These are phyloP conservation scores for Ceratocystis diversiconidia DNA, from an alignment of 2,329 filamentous ascomycete genomes.

Conservation along the genomic window DNA sequence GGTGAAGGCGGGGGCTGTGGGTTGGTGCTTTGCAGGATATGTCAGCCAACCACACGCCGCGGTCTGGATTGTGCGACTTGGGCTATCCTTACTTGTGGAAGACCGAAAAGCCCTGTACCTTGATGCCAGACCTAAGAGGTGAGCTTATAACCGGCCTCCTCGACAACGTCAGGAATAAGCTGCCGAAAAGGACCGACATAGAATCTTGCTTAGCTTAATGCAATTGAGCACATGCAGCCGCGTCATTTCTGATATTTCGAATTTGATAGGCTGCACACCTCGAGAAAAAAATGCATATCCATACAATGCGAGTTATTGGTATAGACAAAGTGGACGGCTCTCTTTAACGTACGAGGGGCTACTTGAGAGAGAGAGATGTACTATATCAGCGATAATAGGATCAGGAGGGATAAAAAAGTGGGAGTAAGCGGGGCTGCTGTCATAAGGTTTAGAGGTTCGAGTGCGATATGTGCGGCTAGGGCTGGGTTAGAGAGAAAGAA, in stretches of 20 bases:
- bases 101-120: neutral
- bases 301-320: too few species aligned
- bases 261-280: neutral
- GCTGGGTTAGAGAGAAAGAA: neutral
- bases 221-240: neutral
- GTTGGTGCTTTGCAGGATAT: neutral
- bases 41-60: constrained; percentile 3
- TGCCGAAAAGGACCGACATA: constrained; percentile 6
- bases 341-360: too few species aligned
- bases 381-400: neutral
- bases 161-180: neutral
- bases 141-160: neutral
- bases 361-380: neutral
- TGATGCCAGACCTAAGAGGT: neutral
- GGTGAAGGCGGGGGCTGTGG: neutral
- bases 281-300: neutral
- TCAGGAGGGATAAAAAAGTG: neutral
- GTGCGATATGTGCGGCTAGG: neutral
- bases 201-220: neutral
- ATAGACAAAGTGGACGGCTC: too few species aligned
- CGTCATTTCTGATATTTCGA: neutral
- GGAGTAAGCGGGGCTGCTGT: neutral
- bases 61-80: constrained; percentile 3
- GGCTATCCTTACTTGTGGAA: neutral
- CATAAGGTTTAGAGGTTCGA: neutral